Conservation (phyloP, 441 rosid genomes). For the Dalechampia spathulata region DNA sequence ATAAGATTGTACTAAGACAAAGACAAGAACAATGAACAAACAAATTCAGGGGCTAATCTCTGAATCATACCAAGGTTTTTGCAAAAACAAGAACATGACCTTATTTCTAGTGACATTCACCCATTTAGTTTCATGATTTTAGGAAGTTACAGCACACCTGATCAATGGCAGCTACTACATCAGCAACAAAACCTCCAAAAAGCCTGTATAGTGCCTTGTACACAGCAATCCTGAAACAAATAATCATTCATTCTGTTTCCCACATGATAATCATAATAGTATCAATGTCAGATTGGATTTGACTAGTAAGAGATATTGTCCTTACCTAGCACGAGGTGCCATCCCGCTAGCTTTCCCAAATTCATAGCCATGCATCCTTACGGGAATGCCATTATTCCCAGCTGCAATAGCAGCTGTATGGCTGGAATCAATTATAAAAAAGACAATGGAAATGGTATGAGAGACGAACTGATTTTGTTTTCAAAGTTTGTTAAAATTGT, state of each 20-base stretch:
- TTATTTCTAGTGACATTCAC: not conserved
- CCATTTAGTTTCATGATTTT: not conserved
- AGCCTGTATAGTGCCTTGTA: constrained; percentile 95
- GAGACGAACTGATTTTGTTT: not conserved
- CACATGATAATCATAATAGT: not conserved
- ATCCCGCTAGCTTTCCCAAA: constrained; percentile 99
- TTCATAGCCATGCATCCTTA: constrained; percentile 85
- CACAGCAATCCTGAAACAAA: constrained; percentile 77
- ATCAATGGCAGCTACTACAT: constrained; percentile 99
- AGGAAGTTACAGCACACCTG: constrained; percentile 67
- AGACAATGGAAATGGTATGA: constrained; percentile 11
- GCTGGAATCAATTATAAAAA: constrained; percentile 36
- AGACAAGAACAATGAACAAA: not conserved
- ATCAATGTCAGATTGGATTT: too few species aligned
- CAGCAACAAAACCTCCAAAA: constrained; percentile 93
- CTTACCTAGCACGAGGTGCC: constrained; percentile 99
- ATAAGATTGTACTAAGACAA: too few species aligned
- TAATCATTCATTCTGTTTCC: constrained; percentile 7
- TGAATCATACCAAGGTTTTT: too few species aligned
- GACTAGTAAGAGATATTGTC: constrained; percentile 9
- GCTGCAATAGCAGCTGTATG: constrained; percentile 99
- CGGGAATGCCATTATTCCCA: constrained; percentile 95
- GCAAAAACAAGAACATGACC: not conserved
- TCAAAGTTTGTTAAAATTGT: too few species aligned
- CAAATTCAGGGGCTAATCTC: not conserved